A percentile compares a stretch with the other conserved stretches of the same genome.
These are phyloP conservation scores for Trametes hirsuta DNA, from an alignment of 1,284 basidiomycete genomes.

Conservation along the genomic window DNA sequence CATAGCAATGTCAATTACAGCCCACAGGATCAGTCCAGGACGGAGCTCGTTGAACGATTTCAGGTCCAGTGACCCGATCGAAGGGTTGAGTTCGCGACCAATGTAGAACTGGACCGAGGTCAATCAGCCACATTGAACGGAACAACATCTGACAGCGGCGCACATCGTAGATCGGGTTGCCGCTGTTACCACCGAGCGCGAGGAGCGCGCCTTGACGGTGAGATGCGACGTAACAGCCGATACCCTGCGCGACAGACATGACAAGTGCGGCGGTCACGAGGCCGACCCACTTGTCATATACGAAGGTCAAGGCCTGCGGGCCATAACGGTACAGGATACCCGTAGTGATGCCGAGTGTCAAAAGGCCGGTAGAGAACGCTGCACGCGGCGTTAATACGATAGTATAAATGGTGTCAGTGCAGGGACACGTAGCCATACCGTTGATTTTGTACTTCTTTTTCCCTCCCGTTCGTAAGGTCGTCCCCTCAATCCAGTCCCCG, in stretches of 20 bases:
- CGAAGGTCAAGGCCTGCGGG: conserved; percentile 81
- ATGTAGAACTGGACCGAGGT: conserved; percentile 83
- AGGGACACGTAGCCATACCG: conserved; percentile 54
- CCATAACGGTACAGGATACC: conserved; percentile 79
- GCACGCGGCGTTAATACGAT: neutral
- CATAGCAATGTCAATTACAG: conserved; percentile 90
- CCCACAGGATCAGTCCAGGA: conserved; percentile 96
- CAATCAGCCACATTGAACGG: conserved; percentile 7
- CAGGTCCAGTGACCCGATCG: conserved; percentile 88
- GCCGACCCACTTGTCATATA: conserved; percentile 93
- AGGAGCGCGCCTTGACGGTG: conserved; percentile 75
- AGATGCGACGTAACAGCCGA: conserved; percentile 75
- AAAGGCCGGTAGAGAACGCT: conserved; percentile 89
- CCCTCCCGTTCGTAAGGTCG: conserved; percentile 76
- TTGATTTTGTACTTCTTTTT: conserved; percentile 94
- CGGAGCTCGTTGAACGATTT: conserved; percentile 98
- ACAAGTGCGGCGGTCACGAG: conserved; percentile 83
- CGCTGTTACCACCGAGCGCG: conserved; percentile 91
- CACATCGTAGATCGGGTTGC: conserved; percentile 91
- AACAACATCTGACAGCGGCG: conserved; percentile 33
- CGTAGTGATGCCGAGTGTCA: conserved; percentile 71
- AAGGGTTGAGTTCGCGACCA: conserved; percentile 94
- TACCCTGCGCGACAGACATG: conserved; percentile 79
- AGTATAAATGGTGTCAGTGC: neutral
- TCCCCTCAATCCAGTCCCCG: conserved; percentile 85